These are phyloP conservation scores for Kodamaea plutei DNA, from an alignment of 1,139 yeast genomes.

Conservation along the genomic window DNA sequence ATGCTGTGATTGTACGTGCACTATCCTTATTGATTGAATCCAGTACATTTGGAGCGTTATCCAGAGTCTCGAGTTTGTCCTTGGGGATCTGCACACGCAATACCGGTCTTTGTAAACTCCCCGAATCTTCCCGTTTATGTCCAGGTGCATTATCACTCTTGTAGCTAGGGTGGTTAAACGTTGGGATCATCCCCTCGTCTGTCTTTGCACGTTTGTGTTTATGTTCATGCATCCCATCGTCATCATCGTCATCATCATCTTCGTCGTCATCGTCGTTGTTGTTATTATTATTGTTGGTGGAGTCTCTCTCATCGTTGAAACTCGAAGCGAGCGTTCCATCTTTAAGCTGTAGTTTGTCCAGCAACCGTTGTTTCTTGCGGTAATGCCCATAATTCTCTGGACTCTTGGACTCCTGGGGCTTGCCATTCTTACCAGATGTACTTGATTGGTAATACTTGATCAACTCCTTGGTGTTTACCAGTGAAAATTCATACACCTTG, in stretches of 20 bases:
- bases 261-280: constrained; percentile 5
- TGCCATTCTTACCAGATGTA: constrained; percentile 12
- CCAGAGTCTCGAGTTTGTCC: constrained; percentile 16
- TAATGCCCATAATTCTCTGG: constrained; percentile 57
- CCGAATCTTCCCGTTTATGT: constrained; percentile 14
- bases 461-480: constrained; percentile 63
- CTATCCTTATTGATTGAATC: constrained; percentile 16
- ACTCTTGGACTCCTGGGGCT: constrained; percentile 54
- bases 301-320: neutral
- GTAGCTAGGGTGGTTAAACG: constrained; percentile 21
- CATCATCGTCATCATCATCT: constrained; percentile 7
- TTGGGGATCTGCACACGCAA: constrained; percentile 50
- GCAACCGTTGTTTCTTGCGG: constrained; percentile 25
- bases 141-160: constrained; percentile 9
- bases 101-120: constrained; percentile 36
- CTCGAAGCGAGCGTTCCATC: constrained; percentile 9
- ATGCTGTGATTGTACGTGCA: constrained; percentile 38
- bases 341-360: constrained; percentile 13
- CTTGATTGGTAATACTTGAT: constrained; percentile 46
- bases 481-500: constrained; percentile 74
- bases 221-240: constrained; percentile 10
- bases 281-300: too few species aligned
- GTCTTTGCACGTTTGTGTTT: constrained; percentile 14
- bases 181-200: constrained; percentile 20
- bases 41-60: neutral